Conservation (phyloP, 495 filamentous ascomycete genomes). For the Copromyces sp. region DNA sequence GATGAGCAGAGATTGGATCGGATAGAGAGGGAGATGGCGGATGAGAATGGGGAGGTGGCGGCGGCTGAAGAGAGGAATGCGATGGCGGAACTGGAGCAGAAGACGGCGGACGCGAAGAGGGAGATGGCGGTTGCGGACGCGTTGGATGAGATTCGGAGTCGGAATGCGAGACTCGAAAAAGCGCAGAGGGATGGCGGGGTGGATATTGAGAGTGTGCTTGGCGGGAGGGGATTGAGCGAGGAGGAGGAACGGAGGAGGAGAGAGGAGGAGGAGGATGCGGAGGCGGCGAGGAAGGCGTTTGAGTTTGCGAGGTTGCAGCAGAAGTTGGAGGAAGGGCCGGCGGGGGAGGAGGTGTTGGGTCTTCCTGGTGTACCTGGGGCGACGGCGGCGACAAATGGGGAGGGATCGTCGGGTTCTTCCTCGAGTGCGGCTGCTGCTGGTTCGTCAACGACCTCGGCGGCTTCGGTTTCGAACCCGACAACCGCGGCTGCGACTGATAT, state of each 20-base stretch:
- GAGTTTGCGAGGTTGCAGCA: conserved; percentile 40
- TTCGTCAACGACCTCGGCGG: conserved; percentile 14
- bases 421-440: background rate
- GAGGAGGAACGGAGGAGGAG: conserved; percentile 49
- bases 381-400: conserved; percentile 7
- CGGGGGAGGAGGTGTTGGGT: conserved; percentile 24
- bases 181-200: conserved; percentile 49
- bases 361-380: conserved; percentile 1
- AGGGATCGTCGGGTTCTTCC: background rate
- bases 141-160: conserved; percentile 82
- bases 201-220: conserved; percentile 34
- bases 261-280: conserved; percentile 76
- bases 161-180: conserved; percentile 79
- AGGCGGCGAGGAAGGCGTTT: conserved; percentile 74
- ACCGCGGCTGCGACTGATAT: conserved; percentile 18
- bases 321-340: conserved; percentile 38
- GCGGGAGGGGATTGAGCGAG: conserved; percentile 10
- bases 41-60: conserved; percentile 49
- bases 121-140: conserved; percentile 98
- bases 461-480: conserved; percentile 19
- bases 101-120: conserved; percentile 82
- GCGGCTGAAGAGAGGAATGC: conserved; percentile 60
- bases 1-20: conserved; percentile 80
- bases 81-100: conserved; percentile 79
- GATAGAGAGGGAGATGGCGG: conserved; percentile 57